Conservation (phyloP, 1,284 basidiomycete species). For the Fomitopsis schrenkii region DNA sequence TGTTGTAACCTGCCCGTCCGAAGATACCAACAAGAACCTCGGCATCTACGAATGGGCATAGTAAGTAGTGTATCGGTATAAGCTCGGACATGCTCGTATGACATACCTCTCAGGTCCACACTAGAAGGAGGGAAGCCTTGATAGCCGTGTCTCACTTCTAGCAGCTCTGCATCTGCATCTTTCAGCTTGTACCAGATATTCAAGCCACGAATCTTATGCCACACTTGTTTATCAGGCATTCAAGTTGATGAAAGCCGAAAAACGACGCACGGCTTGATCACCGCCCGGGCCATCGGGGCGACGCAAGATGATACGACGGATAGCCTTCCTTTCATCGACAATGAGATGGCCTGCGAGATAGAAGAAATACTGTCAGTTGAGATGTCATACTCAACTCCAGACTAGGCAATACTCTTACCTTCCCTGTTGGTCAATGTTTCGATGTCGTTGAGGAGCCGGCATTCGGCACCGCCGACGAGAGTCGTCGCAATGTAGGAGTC, state of each 20-base stretch:
- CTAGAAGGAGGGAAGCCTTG: neutral
- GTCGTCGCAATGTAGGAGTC: conserved; percentile 9
- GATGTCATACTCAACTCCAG: no score
- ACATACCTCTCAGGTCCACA: no score
- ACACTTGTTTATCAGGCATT: neutral
- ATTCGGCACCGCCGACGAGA: conserved; percentile 10
- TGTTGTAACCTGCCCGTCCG: conserved; percentile 12
- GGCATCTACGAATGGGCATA: conserved; percentile 1
- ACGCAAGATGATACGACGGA: conserved; percentile 8
- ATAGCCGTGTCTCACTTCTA: conserved; percentile 9
- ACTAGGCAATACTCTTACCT: neutral
- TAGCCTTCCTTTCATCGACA: conserved; percentile 9
- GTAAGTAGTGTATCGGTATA: no score
- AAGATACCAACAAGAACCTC: conserved; percentile 12
- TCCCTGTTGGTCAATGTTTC: neutral
- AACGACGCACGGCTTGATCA: no score
- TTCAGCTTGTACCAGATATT: conserved; percentile 9
- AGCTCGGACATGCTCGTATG: no score
- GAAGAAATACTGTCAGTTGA: no score
- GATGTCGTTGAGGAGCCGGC: conserved; percentile 8
- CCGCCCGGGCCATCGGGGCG: no score
- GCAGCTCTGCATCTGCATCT: neutral
- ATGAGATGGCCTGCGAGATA: neutral
- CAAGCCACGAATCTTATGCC: conserved; percentile 12
- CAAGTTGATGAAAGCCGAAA: no score